Evolutionary conservation across 1,284 basidiomycete genomes (phyloP), one percentile per base, ranked within the genome.

Genomic region (Sanghuangporus weigelae): DNA sequence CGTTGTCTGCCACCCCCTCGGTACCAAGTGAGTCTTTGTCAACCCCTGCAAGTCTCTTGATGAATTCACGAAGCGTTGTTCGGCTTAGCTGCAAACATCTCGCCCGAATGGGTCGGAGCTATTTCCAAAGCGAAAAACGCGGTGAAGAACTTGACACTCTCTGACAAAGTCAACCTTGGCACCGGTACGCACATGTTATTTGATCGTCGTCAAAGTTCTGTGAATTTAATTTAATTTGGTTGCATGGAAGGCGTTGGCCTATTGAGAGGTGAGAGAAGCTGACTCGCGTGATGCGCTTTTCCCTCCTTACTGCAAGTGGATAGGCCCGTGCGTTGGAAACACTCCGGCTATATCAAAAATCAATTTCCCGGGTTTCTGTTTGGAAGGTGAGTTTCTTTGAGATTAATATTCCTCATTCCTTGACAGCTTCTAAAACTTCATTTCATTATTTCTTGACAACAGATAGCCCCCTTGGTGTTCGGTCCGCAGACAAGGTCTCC

Each of bases 261-360:
- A 23, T 48, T 49, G 19, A 64, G 61, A 31, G 63, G 59, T 64
- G 21, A 35, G 40, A 12, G 10, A 14, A 31, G 14, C 8, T 51
- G 21, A 54, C 31, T 16, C 31, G 53, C 16, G 53, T 14, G 26
- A 31, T 31, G 26, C 26, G 26, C 26, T 31, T 19, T 46, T 16
- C 16, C 16, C 53, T 16, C 7, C 7, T n/a, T 39, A n/a, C 7
- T 2, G 12, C 26, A 19, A 54, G 10, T 6, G 12, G 7, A 23
- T 51, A 82, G 82, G 82, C 23, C 75, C 83, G 65, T 90, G 88
- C 69, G 82, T 89, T 51, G 89, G 89, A 8, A 90, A 90, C 72
- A 90, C 81, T 2, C 80, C 81, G 6, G 73, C 85, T 6, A 82
- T 92, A 53, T 77, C 83, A 0, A 78, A 80, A 1, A 83, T 87